phyloP scores from a whole-genome alignment of 2,329 filamentous ascomycete species.

The Colletotrichum incanum region DNA sequence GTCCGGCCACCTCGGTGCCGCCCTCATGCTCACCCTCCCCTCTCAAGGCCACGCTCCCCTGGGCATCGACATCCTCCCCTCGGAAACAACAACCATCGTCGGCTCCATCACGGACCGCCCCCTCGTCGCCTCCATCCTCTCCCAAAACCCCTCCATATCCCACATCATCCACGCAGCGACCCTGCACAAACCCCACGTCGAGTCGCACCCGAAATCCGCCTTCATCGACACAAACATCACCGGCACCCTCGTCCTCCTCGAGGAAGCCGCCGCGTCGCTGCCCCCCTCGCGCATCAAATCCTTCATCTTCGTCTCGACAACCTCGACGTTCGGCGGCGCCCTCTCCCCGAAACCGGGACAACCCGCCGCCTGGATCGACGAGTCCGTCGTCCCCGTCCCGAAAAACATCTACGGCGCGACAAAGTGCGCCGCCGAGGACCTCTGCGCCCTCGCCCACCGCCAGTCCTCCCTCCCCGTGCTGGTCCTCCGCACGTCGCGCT shows the following conservation, averaged over 20 bases:
- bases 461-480: constrained; percentile 58
- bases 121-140: constrained; percentile 53
- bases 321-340: constrained; percentile 61
- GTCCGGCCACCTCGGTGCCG: constrained; percentile 62
- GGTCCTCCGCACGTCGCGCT: constrained; percentile 63
- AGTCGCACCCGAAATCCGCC: constrained; percentile 59
- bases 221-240: constrained; percentile 63
- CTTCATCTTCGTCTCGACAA: constrained; percentile 64
- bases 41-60: constrained; percentile 57
- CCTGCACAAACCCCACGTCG: constrained; percentile 64
- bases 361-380: constrained; percentile 62
- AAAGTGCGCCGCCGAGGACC: constrained; percentile 64
- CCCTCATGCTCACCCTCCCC: constrained; percentile 61
- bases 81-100: constrained; percentile 53
- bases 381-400: constrained; percentile 56
- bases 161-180: constrained; percentile 63
- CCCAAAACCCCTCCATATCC: constrained; percentile 50
- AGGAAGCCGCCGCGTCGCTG: constrained; percentile 51
- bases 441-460: constrained; percentile 60
- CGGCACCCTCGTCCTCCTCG: constrained; percentile 60
- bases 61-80: constrained; percentile 61
- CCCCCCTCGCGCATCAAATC: constrained; percentile 49
- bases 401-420: constrained; percentile 67
- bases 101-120: constrained; percentile 56
- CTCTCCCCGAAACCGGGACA: constrained; percentile 54